A percentile compares a stretch with the other conserved stretches of the same genome.
phyloP scores from a whole-genome alignment of 306 rosid genomes.

The Ziziphus jujuba region DNA sequence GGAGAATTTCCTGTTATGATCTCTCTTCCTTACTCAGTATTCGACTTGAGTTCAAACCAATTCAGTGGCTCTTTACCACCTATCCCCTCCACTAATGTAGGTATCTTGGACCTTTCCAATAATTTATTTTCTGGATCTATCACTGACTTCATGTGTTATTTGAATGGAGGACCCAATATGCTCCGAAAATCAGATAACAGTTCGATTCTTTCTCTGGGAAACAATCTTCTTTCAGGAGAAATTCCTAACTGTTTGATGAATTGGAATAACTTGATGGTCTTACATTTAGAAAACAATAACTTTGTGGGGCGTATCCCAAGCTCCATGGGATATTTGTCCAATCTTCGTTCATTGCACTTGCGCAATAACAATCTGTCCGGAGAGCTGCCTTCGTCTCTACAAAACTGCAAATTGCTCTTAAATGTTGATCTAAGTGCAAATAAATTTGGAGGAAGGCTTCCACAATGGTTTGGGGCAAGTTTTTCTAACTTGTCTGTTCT shows the following conservation, averaged over 20 bases:
- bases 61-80: constrained; percentile 3
- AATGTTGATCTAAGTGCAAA: constrained; percentile 10
- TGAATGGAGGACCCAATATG: neutral
- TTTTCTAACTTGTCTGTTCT: neutral
- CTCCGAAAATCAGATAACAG: neutral
- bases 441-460: constrained; percentile 5
- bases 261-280: neutral
- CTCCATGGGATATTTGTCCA: constrained; percentile 23
- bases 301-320: constrained; percentile 38
- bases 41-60: neutral
- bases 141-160: neutral
- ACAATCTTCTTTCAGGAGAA: constrained; percentile 25
- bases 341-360: constrained; percentile 3
- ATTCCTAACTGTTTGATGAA: constrained; percentile 28
- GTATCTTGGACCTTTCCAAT: constrained; percentile 11
- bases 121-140: constrained; percentile 17
- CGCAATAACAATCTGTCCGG: constrained; percentile 29
- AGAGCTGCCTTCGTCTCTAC: constrained; percentile 10
- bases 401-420: neutral
- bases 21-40: neutral
- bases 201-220: neutral
- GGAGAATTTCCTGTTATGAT: constrained; percentile 21
- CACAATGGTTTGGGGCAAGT: neutral
- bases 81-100: neutral
- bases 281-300: constrained; percentile 35